Evolutionary conservation across 805 yeast species (phyloP), one percentile per base, ranked within the genome.

Genomic region (Saturnispora halmiae): DNA sequence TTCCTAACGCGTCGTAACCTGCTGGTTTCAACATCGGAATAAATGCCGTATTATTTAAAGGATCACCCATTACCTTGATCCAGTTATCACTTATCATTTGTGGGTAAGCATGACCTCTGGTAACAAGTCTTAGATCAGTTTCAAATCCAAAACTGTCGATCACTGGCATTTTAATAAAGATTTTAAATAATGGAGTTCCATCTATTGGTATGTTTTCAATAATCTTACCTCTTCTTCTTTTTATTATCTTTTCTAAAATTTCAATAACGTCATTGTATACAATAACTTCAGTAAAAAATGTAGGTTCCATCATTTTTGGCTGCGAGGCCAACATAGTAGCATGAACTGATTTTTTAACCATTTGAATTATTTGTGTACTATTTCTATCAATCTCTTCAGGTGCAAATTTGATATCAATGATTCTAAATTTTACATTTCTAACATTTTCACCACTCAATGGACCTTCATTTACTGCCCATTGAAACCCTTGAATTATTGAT

Each of bases 101-200:
- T 34, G 86, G 75, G 67, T 75, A 69, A 0, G 92, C 88, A 51
- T 75, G 80, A 4, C 96, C 96, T 46, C 76, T 78, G 0, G 95
- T 77, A 10, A 78, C 72, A 10, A 85, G 59, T 46, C 95, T 61
- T 25, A 92, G 61, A 56, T 92, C 98, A 0, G 94, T 77, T 53
- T 85, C 96, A 35, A 92, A 67, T 0, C 97, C 98, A 40, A 81
- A 65, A 2, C 96, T 81, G 48, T 92, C 98, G 35, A 92, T 82
- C 1, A 84, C 92, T 0, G 98, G 98, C 0, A 92, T 63, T 24
- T 58, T 60, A 0, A 88, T 95, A 30, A 62, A 62, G 0, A 86
- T 63, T 44, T 65, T 69, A 51, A 67, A 75, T 8, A 90, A 59
- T 10, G 75, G 82, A 0, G 97, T 79, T 0, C 85, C 96, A 0